Base-by-base conservation (phyloP, 2,329 filamentous ascomycete species). In the Pezicula carpinea region DNA sequence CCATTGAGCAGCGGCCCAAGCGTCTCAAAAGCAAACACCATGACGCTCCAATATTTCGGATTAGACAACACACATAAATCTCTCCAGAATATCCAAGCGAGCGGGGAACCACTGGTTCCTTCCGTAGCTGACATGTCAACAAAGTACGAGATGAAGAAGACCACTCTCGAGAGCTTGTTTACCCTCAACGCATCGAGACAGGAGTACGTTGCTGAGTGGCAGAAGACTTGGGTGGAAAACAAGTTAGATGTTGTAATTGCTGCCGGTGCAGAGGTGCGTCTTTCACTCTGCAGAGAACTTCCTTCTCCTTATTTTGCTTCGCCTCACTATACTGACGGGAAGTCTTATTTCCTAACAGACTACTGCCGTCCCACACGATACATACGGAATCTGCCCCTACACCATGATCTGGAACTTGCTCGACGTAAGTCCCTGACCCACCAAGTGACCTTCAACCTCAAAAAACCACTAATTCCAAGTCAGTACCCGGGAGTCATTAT, bases 321-420 rank as follows among this genome's bases (percentile, higher is more conserved):
- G n/a, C n/a, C n/a, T n/a, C 7, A 26, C 23, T 26, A 26, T 26
- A 4, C 23, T 26, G 23, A 26, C 23, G 3, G 6, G 11, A 2
- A 8, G 6, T 26, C 6, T 26, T 4, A n/a, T n/a, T n/a, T n/a
- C n/a, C n/a, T n/a, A 6, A 26, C 6, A 26, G 53, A 69, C 64
- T 11, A 77, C 75, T 0, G 76, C 78, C 0, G 69, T 74, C 1
- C 64, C 63, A 15, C 74, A 80, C 55, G 77, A 81, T 56, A 69
- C 64, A 0, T 80, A 72, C 58, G 69, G 72, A 0, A 22, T 66
- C 0, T 64, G 70, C 1, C 59, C 66, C 1, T 77, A 75, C 44
- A 79, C 77, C 0, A 57, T 70, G 15, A 50, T 79, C 23, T 69
- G 69, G 58, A 82, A 80, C 49, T 18, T 79, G 7, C 53, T 80